These are phyloP conservation scores for Lithospermum erythrorhizon DNA, from an alignment of 257 asterid genomes.

Conservation along the genomic window DNA sequence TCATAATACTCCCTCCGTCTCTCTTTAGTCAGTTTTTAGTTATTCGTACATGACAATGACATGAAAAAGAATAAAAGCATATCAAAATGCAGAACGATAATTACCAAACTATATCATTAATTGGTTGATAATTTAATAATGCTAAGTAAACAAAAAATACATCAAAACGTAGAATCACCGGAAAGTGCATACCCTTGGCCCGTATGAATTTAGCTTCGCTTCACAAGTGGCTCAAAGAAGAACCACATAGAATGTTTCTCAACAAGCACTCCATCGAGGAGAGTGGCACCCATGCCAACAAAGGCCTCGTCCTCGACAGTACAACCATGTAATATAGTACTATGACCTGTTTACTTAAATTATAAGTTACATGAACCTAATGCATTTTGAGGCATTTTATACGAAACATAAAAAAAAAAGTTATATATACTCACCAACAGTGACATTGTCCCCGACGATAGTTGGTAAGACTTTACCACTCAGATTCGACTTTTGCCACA, in stretches of 20 bases:
- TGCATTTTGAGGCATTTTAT: neutral
- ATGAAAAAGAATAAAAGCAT: no score
- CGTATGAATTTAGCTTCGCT: no score
- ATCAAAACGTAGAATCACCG: no score
- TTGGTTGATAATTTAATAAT: no score
- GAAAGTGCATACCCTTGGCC: no score
- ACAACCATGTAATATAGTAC: slow-evolving; percentile 85
- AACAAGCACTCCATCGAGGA: slow-evolving; percentile 81
- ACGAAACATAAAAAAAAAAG: neutral
- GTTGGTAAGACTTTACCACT: slow-evolving; percentile 69
- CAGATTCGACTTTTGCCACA: slow-evolving; percentile 66
- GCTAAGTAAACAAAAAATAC: no score
- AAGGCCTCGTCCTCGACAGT: slow-evolving; percentile 76
- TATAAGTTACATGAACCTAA: slow-evolving; percentile 1
- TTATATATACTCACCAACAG: slow-evolving; percentile 41
- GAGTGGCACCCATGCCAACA: slow-evolving; percentile 83
- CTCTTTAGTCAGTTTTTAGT: no score
- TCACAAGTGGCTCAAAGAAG: slow-evolving; percentile 85
- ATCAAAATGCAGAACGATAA: no score
- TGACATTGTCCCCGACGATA: slow-evolving; percentile 64
- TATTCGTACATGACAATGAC: no score
- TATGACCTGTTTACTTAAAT: slow-evolving; percentile 48
- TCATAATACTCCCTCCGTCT: no score
- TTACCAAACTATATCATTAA: no score
- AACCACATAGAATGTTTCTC: slow-evolving; percentile 86